phyloP scores from a whole-genome alignment of 2,329 filamentous ascomycete species.

The Hymenoscyphus repandus region DNA sequence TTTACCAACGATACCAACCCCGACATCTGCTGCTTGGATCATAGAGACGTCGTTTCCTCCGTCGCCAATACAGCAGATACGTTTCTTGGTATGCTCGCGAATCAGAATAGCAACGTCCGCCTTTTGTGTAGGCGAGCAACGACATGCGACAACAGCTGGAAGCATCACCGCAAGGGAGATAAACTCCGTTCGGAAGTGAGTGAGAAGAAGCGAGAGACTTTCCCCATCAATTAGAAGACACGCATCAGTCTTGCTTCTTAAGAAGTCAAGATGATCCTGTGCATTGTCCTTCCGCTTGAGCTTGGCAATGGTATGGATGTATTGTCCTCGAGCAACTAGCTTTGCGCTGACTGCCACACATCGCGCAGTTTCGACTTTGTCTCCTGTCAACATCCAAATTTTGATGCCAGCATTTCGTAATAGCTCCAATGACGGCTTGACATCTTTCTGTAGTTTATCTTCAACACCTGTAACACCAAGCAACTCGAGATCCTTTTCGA shows the following conservation, averaged over 20 bases:
- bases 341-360: conserved; percentile 96
- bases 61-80: conserved; percentile 95
- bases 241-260: conserved; percentile 79
- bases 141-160: conserved; percentile 90
- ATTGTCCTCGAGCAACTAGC: conserved; percentile 86
- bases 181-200: conserved; percentile 77
- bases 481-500: conserved; percentile 86
- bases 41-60: conserved; percentile 98
- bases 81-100: conserved; percentile 85
- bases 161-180: conserved; percentile 82
- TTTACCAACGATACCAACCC: conserved; percentile 96
- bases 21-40: conserved; percentile 98
- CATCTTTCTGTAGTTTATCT: conserved; percentile 91
- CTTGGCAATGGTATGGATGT: conserved; percentile 89
- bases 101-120: conserved; percentile 90
- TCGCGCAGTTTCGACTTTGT: conserved; percentile 95
- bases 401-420: conserved; percentile 96
- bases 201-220: conserved; percentile 76
- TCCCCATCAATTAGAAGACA: conserved; percentile 95
- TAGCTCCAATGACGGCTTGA: conserved; percentile 91
- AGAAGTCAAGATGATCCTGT: conserved; percentile 81
- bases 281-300: conserved; percentile 78
- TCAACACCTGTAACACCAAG: conserved; percentile 97
- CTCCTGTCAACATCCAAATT: conserved; percentile 99
- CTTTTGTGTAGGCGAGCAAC: conserved; percentile 95